These are phyloP conservation scores for Candida sonorensis DNA, from an alignment of 805 yeast genomes.

Conservation along the genomic window DNA sequence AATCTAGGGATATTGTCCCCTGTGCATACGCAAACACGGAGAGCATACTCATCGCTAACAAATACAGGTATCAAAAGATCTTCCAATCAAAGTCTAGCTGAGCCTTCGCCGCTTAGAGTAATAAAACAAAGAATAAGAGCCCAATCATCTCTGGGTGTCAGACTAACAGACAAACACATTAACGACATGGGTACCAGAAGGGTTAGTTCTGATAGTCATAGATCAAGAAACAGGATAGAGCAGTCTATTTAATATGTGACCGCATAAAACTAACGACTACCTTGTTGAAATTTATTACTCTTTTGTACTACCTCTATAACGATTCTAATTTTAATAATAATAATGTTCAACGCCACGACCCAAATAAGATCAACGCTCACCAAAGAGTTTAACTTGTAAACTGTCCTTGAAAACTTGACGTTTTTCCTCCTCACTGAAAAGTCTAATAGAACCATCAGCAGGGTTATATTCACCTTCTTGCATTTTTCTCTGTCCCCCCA, in stretches of 20 bases:
- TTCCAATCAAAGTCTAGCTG: constrained; percentile 8
- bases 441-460: constrained; percentile 36
- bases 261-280: background rate
- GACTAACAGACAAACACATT: background rate
- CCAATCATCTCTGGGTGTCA: constrained; percentile 14
- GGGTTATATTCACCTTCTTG: constrained; percentile 40
- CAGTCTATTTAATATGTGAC: too few species aligned
- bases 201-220: constrained; percentile 3
- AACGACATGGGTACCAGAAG: constrained; percentile 3
- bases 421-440: constrained; percentile 37
- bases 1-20: constrained; percentile 4
- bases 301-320: too few species aligned
- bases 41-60: background rate
- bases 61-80: constrained; percentile 1
- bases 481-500: constrained; percentile 35
- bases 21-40: background rate
- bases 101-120: constrained; percentile 16
- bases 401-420: constrained; percentile 29
- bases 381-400: constrained; percentile 36
- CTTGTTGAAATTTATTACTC: too few species aligned
- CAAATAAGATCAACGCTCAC: constrained; percentile 35
- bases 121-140: constrained; percentile 18
- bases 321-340: too few species aligned
- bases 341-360: too few species aligned
- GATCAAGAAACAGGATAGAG: too few species aligned